Conservation (phyloP, 306 rosid genomes). For the Hippophae rhamnoides region DNA sequence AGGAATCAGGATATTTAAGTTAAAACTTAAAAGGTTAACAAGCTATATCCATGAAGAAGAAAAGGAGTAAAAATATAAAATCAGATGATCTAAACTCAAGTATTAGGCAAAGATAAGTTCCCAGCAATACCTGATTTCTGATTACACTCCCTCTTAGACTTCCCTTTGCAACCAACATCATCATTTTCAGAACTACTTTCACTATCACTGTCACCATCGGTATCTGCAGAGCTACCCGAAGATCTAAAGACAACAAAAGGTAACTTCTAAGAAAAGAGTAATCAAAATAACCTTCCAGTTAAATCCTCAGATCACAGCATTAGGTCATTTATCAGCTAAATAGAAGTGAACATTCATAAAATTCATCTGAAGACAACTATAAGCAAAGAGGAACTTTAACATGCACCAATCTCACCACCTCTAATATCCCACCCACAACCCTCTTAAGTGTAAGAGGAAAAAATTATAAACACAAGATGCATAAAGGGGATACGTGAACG, state of each 20-base stretch:
- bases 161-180: conserved; percentile 32
- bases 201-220: conserved; percentile 51
- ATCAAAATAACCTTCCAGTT: not conserved
- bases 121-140: conserved; percentile 41
- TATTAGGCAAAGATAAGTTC: not conserved
- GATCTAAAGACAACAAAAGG: conserved; percentile 35
- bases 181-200: conserved; percentile 35
- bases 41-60: too few species aligned
- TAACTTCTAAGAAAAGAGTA: not conserved
- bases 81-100: not conserved
- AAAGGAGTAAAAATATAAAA: not conserved
- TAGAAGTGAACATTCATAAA: too few species aligned
- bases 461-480: too few species aligned
- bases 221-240: conserved; percentile 38
- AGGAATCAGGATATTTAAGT: not conserved
- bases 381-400: too few species aligned
- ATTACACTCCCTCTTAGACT: conserved; percentile 29
- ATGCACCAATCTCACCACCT: too few species aligned
- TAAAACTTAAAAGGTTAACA: too few species aligned
- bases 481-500: too few species aligned
- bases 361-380: too few species aligned
- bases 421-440: too few species aligned
- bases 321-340: too few species aligned
- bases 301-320: not conserved
- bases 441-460: too few species aligned